A percentile compares a stretch with the other conserved stretches of the same genome.
Evolutionary conservation across 495 filamentous ascomycete species (phyloP).

Genomic region (Aspergillus incahuasiensis): DNA sequence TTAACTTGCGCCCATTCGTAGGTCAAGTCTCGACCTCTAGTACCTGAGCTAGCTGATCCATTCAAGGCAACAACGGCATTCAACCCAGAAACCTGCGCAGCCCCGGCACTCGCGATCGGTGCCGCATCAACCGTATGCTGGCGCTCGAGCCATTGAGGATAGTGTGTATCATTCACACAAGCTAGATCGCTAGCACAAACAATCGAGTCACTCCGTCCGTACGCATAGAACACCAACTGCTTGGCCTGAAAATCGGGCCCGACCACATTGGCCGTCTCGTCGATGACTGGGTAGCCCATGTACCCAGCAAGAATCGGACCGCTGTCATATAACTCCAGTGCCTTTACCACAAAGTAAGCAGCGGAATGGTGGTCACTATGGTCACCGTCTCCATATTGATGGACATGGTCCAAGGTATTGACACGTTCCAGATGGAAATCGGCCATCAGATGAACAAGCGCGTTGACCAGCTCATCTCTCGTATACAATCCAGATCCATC

Average conservation of each 20-base stretch:
- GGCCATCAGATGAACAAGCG: slow-evolving; percentile 1
- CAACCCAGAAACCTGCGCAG: neutral
- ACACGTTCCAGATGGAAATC: slow-evolving; percentile 9
- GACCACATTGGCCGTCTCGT: neutral
- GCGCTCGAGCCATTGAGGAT: slow-evolving; percentile 4
- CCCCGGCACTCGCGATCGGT: neutral
- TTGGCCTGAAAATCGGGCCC: slow-evolving; percentile 1
- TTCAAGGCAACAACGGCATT: neutral
- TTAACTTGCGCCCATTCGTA: slow-evolving; percentile 9
- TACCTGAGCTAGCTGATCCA: slow-evolving; percentile 2
- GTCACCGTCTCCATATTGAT: slow-evolving; percentile 8
- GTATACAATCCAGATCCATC: neutral
- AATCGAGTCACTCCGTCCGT: neutral
- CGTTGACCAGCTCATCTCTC: slow-evolving; percentile 2
- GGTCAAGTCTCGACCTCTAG: neutral
- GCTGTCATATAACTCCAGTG: neutral
- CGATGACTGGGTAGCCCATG: slow-evolving; percentile 2
- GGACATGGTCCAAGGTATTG: slow-evolving; percentile 17
- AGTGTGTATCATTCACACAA: neutral
- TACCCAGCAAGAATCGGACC: neutral
- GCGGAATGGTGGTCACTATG: slow-evolving; percentile 16
- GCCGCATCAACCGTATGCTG: neutral
- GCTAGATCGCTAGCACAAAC: neutral
- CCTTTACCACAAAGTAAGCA: slow-evolving; percentile 2
- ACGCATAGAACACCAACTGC: slow-evolving; percentile 5